A percentile compares a stretch with the other conserved stretches of the same genome.
Conservation (phyloP, 768 basidiomycete species). For the Leccinum barrowsii region DNA sequence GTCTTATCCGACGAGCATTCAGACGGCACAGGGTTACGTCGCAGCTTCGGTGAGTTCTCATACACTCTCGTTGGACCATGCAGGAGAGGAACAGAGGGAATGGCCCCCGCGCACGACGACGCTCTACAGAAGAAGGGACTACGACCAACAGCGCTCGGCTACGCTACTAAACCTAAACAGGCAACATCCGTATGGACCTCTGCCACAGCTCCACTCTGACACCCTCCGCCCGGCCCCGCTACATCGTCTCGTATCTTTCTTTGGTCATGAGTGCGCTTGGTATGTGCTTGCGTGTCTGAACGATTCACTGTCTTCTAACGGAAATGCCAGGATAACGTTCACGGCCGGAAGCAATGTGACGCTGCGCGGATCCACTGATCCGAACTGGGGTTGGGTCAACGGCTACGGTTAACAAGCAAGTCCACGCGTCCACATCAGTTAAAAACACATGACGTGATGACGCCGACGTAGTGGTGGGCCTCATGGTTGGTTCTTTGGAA, state of each 20-base stretch:
- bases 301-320: background rate
- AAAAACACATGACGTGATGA: background rate
- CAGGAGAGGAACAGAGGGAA: too few species aligned
- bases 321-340: conserved; percentile 47
- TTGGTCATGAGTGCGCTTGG: background rate
- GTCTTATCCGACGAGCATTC: conserved; percentile 50
- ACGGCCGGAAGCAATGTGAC: conserved; percentile 56
- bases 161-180: too few species aligned
- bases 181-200: too few species aligned
- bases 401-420: conserved; percentile 53
- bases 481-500: conserved; percentile 19
- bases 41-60: conserved; percentile 37
- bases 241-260: background rate
- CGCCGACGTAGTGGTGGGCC: conserved; percentile 31
- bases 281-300: background rate
- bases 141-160: too few species aligned
- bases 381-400: conserved; percentile 64
- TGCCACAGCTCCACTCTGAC: too few species aligned
- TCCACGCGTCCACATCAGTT: background rate
- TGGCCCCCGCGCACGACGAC: too few species aligned
- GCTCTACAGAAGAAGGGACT: too few species aligned
- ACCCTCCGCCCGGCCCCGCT: too few species aligned
- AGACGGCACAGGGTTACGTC: conserved; percentile 47
- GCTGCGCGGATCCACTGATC: conserved; percentile 50
- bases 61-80: too few species aligned